phyloP scores from a whole-genome alignment of 225 moss, liverwort and hornwort genomes.

The Rhytidiadelphus loreus region DNA sequence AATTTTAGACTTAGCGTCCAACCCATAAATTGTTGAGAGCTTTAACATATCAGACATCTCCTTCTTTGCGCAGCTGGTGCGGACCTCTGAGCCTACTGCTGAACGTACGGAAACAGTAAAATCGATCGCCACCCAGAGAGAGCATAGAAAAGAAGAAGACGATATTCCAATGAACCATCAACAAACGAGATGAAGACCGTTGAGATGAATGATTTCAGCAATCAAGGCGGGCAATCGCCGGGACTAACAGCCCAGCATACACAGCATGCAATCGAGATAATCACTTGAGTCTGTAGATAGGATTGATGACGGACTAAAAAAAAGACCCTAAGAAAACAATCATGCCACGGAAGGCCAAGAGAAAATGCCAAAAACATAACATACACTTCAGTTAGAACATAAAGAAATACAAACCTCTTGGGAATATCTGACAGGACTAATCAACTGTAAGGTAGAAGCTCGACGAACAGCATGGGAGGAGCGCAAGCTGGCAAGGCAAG shows the following conservation, averaged over 20 bases:
- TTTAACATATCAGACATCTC: background rate
- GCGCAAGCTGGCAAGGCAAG: constrained; percentile 35
- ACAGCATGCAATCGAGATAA: background rate
- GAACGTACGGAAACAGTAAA: background rate
- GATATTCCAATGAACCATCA: background rate
- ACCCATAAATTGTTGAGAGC: background rate
- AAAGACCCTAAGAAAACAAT: background rate
- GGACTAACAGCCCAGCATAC: background rate
- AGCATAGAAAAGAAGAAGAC: background rate
- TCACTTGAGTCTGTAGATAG: background rate
- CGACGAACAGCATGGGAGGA: constrained; percentile 35
- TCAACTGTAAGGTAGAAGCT: constrained; percentile 39
- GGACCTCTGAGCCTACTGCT: background rate
- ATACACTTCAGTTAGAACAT: background rate
- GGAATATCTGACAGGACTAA: constrained; percentile 47
- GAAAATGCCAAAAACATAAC: background rate
- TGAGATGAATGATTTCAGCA: background rate
- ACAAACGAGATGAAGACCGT: background rate
- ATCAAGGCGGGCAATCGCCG: background rate
- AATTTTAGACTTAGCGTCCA: background rate
- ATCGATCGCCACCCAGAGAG: background rate
- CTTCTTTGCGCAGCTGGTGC: background rate
- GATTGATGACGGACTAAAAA: background rate
- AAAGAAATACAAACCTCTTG: constrained; percentile 25
- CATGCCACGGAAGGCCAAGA: background rate